Base-by-base conservation (phyloP, 768 basidiomycete genomes). In the Leccinum fibrillosum region DNA sequence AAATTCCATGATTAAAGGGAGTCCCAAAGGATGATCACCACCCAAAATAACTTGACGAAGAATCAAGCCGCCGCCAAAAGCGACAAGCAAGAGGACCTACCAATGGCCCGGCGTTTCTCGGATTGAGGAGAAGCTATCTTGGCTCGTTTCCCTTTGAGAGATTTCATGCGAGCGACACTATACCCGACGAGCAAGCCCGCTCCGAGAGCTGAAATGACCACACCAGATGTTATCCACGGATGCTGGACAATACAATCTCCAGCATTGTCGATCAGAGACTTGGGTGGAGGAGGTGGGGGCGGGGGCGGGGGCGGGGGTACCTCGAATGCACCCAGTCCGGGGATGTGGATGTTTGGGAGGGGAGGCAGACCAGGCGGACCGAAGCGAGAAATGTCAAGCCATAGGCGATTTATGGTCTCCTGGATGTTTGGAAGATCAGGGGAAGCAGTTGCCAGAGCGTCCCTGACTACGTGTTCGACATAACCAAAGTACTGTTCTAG, bases 341-440 rank as follows among this genome's bases (percentile, higher is more conserved):
- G 86, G 49, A 89, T 74, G 63, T 75, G 81, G 54, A 91, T 78
- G 48, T 82, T 80, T 11, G 78, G 76, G 21, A 82, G 66, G 51
- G 73, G 55, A 21, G 78, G 73, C 12, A 77, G 58, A n/a, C 71
- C 69, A 59, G 76, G 72, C 17, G 88, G 90, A 23, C 92, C 90
- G 69, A 89, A 92, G 56, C 92, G 86, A 49, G 88, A 80, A 60
- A 94, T 83, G 67, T 94, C 91, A 23, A 83, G 72, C 88, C 89
- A 92, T 56, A 92, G 77, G 25, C 85, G 81, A 62, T 88, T 80
- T 21, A 86, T 72, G 30, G 83, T 80, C 59, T 90, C 86, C 56
- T 83, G 82, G 49, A 90, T 75, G 62, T 79, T 82, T 42, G 86
- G 84, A 49, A 90, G 74, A 64, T 84, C 82, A 30, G 83, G 78